Evolutionary conservation across 75 land plant species (phyloP), one percentile per base, ranked within the genome.

Genomic region (Picea sitchensis): DNA sequence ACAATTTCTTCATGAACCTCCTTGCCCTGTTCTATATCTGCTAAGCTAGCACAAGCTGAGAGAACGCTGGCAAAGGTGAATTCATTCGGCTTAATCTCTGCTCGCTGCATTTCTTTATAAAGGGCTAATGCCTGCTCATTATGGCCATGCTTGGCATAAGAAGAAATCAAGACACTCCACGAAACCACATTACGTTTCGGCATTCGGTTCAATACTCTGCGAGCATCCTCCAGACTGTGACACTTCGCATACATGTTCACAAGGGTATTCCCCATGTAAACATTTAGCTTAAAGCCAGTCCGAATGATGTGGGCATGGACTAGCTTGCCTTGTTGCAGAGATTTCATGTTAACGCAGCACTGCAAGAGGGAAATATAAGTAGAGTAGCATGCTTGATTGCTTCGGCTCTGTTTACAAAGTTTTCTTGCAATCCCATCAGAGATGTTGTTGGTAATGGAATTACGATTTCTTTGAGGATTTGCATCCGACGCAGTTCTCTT

Each of bases 211-310:
- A 83, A 80, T 15, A 80, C 82, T 31, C 75, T 80, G 26, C 61
- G 67, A 26, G 82, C 81, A 51, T 61, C 83, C 9, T 57, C 69
- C n/a, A 65, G 8, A 64, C 80, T 81, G 17, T 88, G 77, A 73
- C 90, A 88, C 64, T 86, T 84, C 7, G 88, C 77, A 73, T 91
- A 91, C 83, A 91, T 84, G 56, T 51, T 51, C 56, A 51, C 11
- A 11, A 51, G 56, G 56, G 56, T 51, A 51, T 51, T 51, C 12
- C 56, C 11, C 1, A 51, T 51, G 11, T 9, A 51, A 51, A 51
- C 11, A 11, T 51, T 51, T 51, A 2, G 56, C 56, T 51, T 51
- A 51, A 51, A 51, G 56, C 56, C 56, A 12, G 56, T 51, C 56
- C 56, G 12, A 51, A 51, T 51, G 12, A 51, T 51, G 56, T 51